Base-by-base conservation (phyloP, 1,284 basidiomycete species). In the Ustilago curta region DNA sequence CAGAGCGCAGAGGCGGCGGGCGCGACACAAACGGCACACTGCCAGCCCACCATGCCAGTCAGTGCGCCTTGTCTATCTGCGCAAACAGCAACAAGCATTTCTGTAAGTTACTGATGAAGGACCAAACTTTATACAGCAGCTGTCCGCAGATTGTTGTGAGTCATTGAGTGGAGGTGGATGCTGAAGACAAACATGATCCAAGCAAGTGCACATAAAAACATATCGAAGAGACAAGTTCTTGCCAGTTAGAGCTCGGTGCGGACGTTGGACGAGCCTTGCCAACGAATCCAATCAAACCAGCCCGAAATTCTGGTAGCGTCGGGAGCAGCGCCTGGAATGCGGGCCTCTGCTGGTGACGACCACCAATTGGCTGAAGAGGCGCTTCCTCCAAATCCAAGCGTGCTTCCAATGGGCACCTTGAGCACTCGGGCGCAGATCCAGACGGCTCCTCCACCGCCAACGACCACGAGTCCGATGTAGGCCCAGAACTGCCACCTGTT, bases 251-350 rank as follows among this genome's bases (percentile, higher is more conserved):
- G 69, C 47, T 71, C 69, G 14, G 55, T 52, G 32, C 63, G 55
- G 7, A 61, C 51, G 6, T 21, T 59, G 29, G 58, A 57, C 4
- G 69, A 58, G n/a, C 61, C 55, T 51, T 73, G 70, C 70, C 70
- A 73, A 16, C 65, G 70, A 59, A 73, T 68, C 70, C 70, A 73
- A 43, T 73, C 70, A 45, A 67, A 32, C 70, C 70, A 73, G 43
- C 70, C 61, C 45, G 58, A 59, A 35, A 73, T 68, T 51, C 59
- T 59, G 40, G 65, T 64, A 7, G 61, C 61, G 21, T 69, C 54
- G 4, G 35, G 35, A 37, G 53, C 48, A 45, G 44, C 40, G 18
- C 50, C 61, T 8, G 61, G 50, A n/a, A 61, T 59, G 11, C 44
- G 49, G 25, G 54, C 58, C 7, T 64, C 52, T 19, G 66, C 50